Evolutionary conservation across 768 basidiomycete species (phyloP), one percentile per base, ranked within the genome.

Genomic region (Suillus tomentosus): DNA sequence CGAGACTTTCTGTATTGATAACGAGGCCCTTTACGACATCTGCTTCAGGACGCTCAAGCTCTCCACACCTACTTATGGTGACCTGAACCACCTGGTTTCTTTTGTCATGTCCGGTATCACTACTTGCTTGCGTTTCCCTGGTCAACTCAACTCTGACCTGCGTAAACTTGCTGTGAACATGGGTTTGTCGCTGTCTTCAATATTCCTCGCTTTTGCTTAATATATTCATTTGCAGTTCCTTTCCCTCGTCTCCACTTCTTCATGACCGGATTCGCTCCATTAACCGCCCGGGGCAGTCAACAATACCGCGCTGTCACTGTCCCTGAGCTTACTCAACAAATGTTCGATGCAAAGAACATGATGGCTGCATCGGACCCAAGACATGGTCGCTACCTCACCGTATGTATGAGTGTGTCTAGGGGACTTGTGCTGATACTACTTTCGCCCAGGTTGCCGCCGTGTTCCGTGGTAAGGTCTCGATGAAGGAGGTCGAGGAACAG

Each of bases 271-370:
- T 96, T 89, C 69, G 96, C 96, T 65, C 96, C 96, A 39, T 82
- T 99, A 65, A 96, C 95, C 57, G 93, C 97, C 42, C 91, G 95
- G 45, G 94, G 94, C 61, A 94, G 92, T 77, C 92, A 94, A 71
- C 90, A 94, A 72, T 99, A 95, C 85, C 93, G 97, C 66, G 95
- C 95, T 43, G 94, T 99, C 72, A 94, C 93, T 63, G 96, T 99
- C 47, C 95, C 97, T 39, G 97, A 99, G 79, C 85, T 99, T 66
- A 98, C 97, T 9, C 92, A 95, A 75, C 97, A 99, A 74, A 99
- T 99, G 96, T 99, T 99, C 78, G 96, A 98, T 72, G 94, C 95
- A 53, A 98, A 97, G 88, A 98, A 98, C 89, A 96, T 96, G 94
- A 96, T 98, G 95, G 95, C 96, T 70, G 97, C 97, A 27, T 92